These are phyloP conservation scores for Boletellus ananiceps DNA, from an alignment of 768 basidiomycete species.

Conservation along the genomic window DNA sequence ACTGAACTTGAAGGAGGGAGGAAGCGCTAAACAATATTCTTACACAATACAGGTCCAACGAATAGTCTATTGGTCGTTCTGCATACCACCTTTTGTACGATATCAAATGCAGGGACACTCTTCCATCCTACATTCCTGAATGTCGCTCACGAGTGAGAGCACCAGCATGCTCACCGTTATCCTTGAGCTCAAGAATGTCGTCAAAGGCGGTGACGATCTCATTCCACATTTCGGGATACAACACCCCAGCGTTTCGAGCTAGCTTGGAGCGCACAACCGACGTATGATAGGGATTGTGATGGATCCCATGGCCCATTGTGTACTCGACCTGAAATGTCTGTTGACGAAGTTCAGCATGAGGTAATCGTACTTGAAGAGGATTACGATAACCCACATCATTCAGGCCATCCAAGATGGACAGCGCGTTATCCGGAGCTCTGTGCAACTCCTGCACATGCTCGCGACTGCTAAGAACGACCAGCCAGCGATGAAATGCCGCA, in stretches of 20 bases:
- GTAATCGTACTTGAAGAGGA: background rate
- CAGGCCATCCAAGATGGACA: background rate
- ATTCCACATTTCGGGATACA: constrained; percentile 39
- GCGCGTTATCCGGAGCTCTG: background rate
- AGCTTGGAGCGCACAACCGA: constrained; percentile 25
- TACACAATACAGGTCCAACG: constrained; percentile 47
- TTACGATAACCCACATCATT: background rate
- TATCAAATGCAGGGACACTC: constrained; percentile 24
- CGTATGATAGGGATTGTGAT: constrained; percentile 27
- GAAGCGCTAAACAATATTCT: background rate
- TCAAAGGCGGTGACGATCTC: constrained; percentile 41
- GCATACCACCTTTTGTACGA: constrained; percentile 33
- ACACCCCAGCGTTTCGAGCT: constrained; percentile 34
- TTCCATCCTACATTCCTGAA: constrained; percentile 36
- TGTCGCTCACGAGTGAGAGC: background rate
- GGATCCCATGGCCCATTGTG: constrained; percentile 32
- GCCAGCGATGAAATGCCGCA: background rate
- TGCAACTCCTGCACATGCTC: background rate
- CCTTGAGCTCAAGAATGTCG: constrained; percentile 29
- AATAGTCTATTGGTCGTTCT: constrained; percentile 43
- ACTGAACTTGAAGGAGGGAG: background rate
- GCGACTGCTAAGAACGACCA: background rate
- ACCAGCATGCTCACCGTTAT: constrained; percentile 4
- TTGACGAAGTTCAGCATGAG: background rate
- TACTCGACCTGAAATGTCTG: constrained; percentile 36